Conservation (phyloP, 768 basidiomycete species). For the Boletus pseudo-olivaceus region DNA sequence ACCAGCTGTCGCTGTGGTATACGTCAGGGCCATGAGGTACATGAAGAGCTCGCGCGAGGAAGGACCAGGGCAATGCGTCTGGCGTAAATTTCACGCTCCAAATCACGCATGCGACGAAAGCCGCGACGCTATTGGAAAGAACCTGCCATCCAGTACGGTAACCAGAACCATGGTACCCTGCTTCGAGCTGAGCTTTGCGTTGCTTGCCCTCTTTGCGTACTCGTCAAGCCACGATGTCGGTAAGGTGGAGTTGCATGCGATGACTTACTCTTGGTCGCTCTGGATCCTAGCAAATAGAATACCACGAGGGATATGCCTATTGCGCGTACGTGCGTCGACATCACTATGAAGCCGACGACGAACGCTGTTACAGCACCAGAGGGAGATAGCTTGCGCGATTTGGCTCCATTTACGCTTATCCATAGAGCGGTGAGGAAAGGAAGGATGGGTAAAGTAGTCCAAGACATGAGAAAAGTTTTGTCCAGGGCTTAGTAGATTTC, state of each 20-base stretch:
- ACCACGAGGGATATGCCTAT: conserved; percentile 67
- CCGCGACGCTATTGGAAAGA: conserved; percentile 72
- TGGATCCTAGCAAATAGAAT: conserved; percentile 78
- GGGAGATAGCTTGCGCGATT: conserved; percentile 70
- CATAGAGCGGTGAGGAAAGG: conserved; percentile 48
- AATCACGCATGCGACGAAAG: conserved; percentile 50
- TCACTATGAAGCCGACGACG: conserved; percentile 66
- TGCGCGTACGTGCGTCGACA: conserved; percentile 62
- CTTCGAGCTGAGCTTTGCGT: conserved; percentile 72
- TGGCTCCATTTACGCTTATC: conserved; percentile 66
- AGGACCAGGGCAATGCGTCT: conserved; percentile 37
- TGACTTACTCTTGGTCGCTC: conserved; percentile 74
- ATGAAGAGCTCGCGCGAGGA: conserved; percentile 11
- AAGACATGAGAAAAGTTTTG: conserved; percentile 9
- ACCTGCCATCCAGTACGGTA: conserved; percentile 81
- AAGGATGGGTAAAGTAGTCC: conserved; percentile 34
- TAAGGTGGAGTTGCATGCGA: background rate
- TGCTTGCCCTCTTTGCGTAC: conserved; percentile 59
- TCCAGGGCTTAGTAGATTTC: background rate
- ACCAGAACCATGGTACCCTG: conserved; percentile 71
- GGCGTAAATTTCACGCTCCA: conserved; percentile 66
- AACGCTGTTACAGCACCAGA: conserved; percentile 78
- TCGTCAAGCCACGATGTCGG: background rate
- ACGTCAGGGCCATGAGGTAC: conserved; percentile 11
- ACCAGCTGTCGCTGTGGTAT: conserved; percentile 53